Evolutionary conservation across 225 moss, liverwort and hornwort genomes (phyloP), one percentile per base, ranked within the genome.

Genomic region (Bryoerythrophyllum caledonicum): DNA sequence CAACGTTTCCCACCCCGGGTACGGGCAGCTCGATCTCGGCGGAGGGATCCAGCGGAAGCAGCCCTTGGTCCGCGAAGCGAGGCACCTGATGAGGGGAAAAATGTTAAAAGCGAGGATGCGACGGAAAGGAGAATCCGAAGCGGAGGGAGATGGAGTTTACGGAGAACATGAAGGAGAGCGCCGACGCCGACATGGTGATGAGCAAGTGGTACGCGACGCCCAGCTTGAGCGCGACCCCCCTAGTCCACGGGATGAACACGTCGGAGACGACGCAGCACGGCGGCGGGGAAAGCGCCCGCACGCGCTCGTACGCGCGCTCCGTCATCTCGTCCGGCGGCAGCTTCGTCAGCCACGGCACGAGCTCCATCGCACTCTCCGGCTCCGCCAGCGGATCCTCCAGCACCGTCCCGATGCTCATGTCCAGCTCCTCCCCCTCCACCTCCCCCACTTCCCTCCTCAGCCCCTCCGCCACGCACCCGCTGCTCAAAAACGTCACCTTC

Each of bases 241-340:
- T 23, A 2, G 65, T 41, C 68, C 67, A 85, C 1, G 63, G 1
- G 1, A 79, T 1, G 54, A 58, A 80, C 17, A 74, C 21, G 28
- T 86, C 86, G 15, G 5, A 16, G 34, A 86, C 60, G 54, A 86
- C 16, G 35, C 82, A 71, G n/a, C 82, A 80, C 60, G 86, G 82
- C 15, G 62, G 70, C 1, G 86, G 77, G 2, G 66, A 64, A 24
- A 86, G 77, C 6, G 17, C 6, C 4, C 11, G 70, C 61, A 82
- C 21, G 20, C 70, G 17, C 8, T 13, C 12, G 11, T 2, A 30
- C 11, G 67, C 60, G 14, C 38, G 63, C 0, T 65, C 32, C 16
- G 26, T 74, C 86, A 82, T 86, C 23, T 77, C 71, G 40, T 77
- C 77, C 2, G 40, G 8, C 1, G 20, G 0, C 1, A 77, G 61